These are phyloP conservation scores for Aspergillus tanneri DNA, from an alignment of 2,329 filamentous ascomycete genomes.

Conservation along the genomic window DNA sequence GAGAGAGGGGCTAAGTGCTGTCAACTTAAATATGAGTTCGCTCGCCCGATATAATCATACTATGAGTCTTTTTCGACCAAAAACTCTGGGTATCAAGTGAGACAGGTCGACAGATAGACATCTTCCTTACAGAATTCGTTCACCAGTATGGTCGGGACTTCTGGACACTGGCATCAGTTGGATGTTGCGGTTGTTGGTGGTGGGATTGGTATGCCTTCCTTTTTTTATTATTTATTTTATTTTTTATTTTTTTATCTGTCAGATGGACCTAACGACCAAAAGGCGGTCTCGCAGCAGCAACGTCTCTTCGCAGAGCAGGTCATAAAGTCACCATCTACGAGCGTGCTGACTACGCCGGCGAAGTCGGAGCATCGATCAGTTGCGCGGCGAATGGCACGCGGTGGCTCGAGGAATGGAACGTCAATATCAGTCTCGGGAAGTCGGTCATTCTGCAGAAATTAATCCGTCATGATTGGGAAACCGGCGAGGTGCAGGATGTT, in stretches of 20 bases:
- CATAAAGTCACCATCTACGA: conserved; percentile 25
- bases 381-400: conserved; percentile 22
- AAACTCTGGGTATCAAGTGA: no score
- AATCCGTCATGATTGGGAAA: conserved; percentile 31
- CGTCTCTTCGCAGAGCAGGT: conserved; percentile 11
- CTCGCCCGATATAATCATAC: no score
- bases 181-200: background rate
- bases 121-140: no score
- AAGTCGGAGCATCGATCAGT: conserved; percentile 25
- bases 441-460: conserved; percentile 29
- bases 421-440: conserved; percentile 16
- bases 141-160: no score
- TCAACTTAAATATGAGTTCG: no score
- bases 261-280: background rate
- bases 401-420: conserved; percentile 24
- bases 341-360: conserved; percentile 23
- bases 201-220: background rate
- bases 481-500: conserved; percentile 24
- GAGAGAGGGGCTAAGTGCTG: no score
- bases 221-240: no score
- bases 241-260: background rate
- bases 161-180: background rate
- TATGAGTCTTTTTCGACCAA: no score
- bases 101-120: no score
- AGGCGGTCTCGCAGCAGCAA: conserved; percentile 7